Base-by-base conservation (phyloP, 164 flowering plant genomes). In the Stephania cephalantha region DNA sequence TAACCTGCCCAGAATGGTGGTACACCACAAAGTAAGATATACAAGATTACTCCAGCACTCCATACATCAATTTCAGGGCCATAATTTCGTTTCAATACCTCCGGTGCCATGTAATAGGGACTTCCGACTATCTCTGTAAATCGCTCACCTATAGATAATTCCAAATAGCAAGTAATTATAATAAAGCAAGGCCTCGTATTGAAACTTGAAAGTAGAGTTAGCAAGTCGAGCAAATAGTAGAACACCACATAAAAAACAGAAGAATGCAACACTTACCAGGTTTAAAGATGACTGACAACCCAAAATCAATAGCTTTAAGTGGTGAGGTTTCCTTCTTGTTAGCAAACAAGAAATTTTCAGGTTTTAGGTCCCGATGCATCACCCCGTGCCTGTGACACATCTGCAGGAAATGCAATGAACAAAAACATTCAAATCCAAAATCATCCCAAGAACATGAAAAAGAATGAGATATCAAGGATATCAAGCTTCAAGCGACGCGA, bases 1-100 rank as follows among this genome's bases (percentile, higher is more conserved):
- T 72, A 76, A 91, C 98, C 98, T 85, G 98, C 95, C 98, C 98
- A 94, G 65, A 94, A 94, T 12, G 98, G 98, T 7, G 98, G 98
- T 9, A 90, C 89, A 46, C 98, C 98, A 81, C 97, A 91, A 55
- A 94, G 93, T 69, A 94, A 82, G 78, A 94, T 90, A 85, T 94
- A 94, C 17, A 94, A 88, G 72, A 94, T 88, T 1, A 94, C 95
- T 73, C 98, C 98, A 81, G 97, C 97, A 86, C 98, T 91, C 98
- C 98, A 94, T 53, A 94, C 91, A 86, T 94, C 98, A 5, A 91
- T 80, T 79, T 94, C 97, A 6, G 89, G 97, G 25, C 98, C 98
- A 81, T 94, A 94, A 75, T 91, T 87, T 31, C 94, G 81, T 74
- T 84, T 94, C 18, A 94, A 87, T 58, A 94, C 98, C 87, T 94